These are phyloP conservation scores for Vicia faba DNA, from an alignment of 306 rosid genomes.

Conservation along the genomic window DNA sequence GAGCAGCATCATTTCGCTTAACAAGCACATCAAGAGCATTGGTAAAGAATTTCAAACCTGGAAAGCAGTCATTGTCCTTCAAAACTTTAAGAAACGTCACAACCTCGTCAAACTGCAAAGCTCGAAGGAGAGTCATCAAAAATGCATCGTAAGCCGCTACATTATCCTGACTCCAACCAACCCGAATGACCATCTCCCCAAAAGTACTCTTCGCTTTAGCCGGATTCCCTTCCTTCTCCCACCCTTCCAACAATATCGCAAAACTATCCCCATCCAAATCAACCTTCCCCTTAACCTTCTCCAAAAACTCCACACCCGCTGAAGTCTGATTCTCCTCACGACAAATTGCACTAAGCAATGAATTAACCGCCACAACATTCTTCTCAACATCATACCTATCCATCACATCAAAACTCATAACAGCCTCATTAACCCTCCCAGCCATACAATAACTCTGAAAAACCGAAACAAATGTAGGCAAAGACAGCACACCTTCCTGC, in stretches of 20 bases:
- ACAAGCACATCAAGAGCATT: slow-evolving; percentile 56
- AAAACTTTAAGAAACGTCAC: slow-evolving; percentile 49
- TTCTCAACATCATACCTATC: slow-evolving; percentile 53
- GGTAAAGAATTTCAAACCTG: slow-evolving; percentile 68
- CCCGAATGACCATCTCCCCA: slow-evolving; percentile 53
- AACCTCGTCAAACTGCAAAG: slow-evolving; percentile 45
- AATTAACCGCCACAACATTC: slow-evolving; percentile 60
- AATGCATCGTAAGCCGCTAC: slow-evolving; percentile 55
- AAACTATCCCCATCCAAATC: slow-evolving; percentile 59
- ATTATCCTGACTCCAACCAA: slow-evolving; percentile 59
- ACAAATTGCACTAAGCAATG: slow-evolving; percentile 64
- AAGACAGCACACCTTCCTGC: slow-evolving; percentile 48
- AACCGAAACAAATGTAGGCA: slow-evolving; percentile 55
- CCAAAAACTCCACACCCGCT: slow-evolving; percentile 50
- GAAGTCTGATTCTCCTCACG: slow-evolving; percentile 47
- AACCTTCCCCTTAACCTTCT: slow-evolving; percentile 51
- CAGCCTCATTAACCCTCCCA: slow-evolving; percentile 55
- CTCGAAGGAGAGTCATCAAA: slow-evolving; percentile 54
- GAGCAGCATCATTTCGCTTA: slow-evolving; percentile 43
- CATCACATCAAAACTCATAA: slow-evolving; percentile 69
- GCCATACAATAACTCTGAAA: slow-evolving; percentile 65
- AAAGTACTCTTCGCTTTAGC: slow-evolving; percentile 51
- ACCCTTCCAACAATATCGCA: slow-evolving; percentile 64
- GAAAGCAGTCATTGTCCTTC: slow-evolving; percentile 56
- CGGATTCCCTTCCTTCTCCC: slow-evolving; percentile 66